These are phyloP conservation scores for Trametes sp. DNA, from an alignment of 1,284 basidiomycete genomes.

Conservation along the genomic window DNA sequence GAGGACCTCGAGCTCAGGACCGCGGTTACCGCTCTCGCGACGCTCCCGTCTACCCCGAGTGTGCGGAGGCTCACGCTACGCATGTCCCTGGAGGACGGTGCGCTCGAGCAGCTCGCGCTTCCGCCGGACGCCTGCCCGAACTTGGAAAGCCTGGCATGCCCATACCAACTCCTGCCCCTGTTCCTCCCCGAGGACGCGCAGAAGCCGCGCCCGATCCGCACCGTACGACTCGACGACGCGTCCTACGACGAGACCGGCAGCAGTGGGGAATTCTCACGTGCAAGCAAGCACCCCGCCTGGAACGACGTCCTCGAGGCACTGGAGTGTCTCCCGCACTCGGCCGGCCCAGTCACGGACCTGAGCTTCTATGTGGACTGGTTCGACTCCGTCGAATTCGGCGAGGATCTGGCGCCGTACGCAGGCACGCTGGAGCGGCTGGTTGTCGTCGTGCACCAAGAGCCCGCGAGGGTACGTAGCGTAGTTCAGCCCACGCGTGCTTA, in stretches of 20 bases:
- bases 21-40: neutral
- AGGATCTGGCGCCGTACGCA: neutral
- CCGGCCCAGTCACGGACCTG: conserved; percentile 3
- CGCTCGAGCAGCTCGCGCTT: neutral
- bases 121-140: neutral
- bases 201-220: neutral
- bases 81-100: neutral
- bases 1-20: neutral
- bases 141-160: neutral
- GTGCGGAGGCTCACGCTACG: neutral
- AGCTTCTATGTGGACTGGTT: conserved; percentile 1
- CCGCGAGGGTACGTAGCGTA: neutral
- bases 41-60: neutral
- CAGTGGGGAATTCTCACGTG: neutral
- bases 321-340: neutral
- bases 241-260: conserved; percentile 2
- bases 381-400: neutral
- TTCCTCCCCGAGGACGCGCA: neutral
- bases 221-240: conserved; percentile 4
- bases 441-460: neutral
- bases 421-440: neutral
- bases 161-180: neutral
- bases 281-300: neutral
- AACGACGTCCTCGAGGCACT: neutral
- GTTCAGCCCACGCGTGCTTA: neutral